Conservation (phyloP, 2,329 filamentous ascomycete genomes). For the Botrytis galanthina region DNA sequence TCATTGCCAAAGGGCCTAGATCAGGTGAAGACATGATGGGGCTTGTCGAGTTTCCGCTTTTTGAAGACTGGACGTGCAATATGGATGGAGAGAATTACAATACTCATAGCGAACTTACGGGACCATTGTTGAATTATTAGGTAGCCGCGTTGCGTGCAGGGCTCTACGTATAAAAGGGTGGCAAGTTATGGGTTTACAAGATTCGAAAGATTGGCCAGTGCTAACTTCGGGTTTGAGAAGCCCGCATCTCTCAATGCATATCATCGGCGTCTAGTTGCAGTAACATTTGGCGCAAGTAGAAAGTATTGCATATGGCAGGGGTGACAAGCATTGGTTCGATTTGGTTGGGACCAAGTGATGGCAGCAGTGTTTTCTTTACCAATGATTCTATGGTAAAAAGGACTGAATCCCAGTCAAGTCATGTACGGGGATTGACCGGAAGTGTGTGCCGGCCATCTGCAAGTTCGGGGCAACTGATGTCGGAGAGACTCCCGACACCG, state of each 20-base stretch:
- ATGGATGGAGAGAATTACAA: constrained; percentile 7
- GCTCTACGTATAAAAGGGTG: constrained; percentile 9
- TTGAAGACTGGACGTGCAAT: constrained; percentile 12
- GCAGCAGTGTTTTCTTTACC: background rate
- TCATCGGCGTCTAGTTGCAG: background rate
- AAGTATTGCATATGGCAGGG: background rate
- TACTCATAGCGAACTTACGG: constrained; percentile 11
- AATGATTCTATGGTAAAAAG: background rate
- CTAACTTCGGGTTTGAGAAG: background rate
- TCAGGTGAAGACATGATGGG: constrained; percentile 10
- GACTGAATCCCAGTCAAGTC: background rate
- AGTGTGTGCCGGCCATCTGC: constrained; percentile 6
- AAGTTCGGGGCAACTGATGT: background rate
- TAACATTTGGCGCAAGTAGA: background rate
- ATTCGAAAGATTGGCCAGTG: background rate
- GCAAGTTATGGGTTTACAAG: background rate
- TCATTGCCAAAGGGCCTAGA: constrained; percentile 34
- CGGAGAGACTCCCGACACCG: constrained; percentile 11
- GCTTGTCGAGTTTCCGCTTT: constrained; percentile 8
- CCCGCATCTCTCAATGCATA: constrained; percentile 7
- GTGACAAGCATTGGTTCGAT: background rate
- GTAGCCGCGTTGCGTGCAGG: constrained; percentile 3
- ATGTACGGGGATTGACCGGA: constrained; percentile 1
- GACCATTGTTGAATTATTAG: background rate
- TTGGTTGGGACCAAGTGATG: background rate